Percentiles rank a stretch among this genome's conserved stretches.
phyloP scores from a whole-genome alignment of 345 rosid genomes.

The Aquilaria yunnanensis region DNA sequence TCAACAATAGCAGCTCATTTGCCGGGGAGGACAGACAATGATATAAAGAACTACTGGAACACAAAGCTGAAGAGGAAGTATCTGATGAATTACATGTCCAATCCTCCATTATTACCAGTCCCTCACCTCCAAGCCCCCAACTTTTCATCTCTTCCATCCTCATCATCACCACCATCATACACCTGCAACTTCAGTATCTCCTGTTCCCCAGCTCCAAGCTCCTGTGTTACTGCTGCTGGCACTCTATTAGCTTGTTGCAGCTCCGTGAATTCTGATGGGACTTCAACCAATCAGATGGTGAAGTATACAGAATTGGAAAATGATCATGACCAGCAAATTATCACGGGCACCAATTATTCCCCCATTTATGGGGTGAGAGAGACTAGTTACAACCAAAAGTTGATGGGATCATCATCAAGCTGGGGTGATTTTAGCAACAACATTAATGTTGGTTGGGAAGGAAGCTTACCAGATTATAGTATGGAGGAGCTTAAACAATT shows the following conservation, averaged over 20 bases:
- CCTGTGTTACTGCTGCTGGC: slow-evolving; percentile 22
- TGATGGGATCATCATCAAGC: slow-evolving; percentile 13
- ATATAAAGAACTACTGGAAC: slow-evolving; percentile 92
- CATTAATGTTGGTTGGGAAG: slow-evolving; percentile 20
- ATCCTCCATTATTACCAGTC: slow-evolving; percentile 13
- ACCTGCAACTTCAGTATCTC: slow-evolving; percentile 20
- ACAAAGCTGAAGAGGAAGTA: slow-evolving; percentile 80
- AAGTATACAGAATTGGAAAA: slow-evolving; percentile 20
- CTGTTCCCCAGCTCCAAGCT: slow-evolving; percentile 18
- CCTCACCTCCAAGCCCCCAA: slow-evolving; percentile 14
- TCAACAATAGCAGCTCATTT: slow-evolving; percentile 82
- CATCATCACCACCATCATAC: slow-evolving; percentile 20
- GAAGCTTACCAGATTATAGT: slow-evolving; percentile 42
- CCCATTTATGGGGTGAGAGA: slow-evolving; percentile 18
- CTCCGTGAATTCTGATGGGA: slow-evolving; percentile 45
- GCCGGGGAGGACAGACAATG: slow-evolving; percentile 90
- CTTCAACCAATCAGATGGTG: slow-evolving; percentile 13
- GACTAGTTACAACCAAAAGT: slow-evolving; percentile 11
- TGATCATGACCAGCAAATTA: slow-evolving; percentile 4
- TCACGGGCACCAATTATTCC: slow-evolving; percentile 14
- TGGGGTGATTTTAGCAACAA: not conserved
- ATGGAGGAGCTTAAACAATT: slow-evolving; percentile 79
- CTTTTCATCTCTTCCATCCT: slow-evolving; percentile 24
- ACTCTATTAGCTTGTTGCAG: slow-evolving; percentile 40
- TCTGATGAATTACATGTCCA: slow-evolving; percentile 31